Conservation (phyloP, 2,329 filamentous ascomycete genomes). For the Nothophaeocryptopus gaeumannii region DNA sequence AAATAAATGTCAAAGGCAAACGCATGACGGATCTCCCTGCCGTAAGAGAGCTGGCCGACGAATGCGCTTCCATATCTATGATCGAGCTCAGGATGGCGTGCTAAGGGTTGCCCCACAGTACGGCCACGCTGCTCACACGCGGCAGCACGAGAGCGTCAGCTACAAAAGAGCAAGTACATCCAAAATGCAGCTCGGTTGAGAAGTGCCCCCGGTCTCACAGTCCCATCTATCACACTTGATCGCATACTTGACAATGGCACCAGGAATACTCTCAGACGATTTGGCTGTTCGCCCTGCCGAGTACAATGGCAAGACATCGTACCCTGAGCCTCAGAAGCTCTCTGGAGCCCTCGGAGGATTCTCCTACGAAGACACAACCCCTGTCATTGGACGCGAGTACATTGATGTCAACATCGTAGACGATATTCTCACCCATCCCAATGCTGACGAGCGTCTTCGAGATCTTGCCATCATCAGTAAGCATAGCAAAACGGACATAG, state of each 20-base stretch:
- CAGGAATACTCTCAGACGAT: conserved; percentile 18
- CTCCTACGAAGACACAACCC: conserved; percentile 59
- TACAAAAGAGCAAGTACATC: too few relatives aligned
- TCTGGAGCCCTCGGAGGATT: conserved; percentile 44
- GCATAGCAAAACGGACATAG: background rate
- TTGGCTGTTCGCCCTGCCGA: conserved; percentile 1
- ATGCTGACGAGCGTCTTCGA: conserved; percentile 19
- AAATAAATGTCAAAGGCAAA: too few relatives aligned
- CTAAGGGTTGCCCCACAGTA: too few relatives aligned
- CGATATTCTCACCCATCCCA: conserved; percentile 54
- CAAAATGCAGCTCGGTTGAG: too few relatives aligned
- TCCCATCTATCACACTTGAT: too few relatives aligned
- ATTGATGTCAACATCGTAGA: conserved; percentile 59
- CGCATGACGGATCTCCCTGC: too few relatives aligned
- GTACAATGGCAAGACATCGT: conserved; percentile 5
- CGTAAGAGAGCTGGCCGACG: too few relatives aligned
- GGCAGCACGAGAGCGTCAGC: too few relatives aligned
- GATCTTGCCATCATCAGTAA: conserved; percentile 21
- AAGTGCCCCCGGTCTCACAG: too few relatives aligned
- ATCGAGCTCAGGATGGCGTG: too few relatives aligned
- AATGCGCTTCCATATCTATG: too few relatives aligned
- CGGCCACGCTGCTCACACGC: too few relatives aligned
- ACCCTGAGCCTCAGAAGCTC: conserved; percentile 45
- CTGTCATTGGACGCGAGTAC: conserved; percentile 62
- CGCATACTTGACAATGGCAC: conserved; percentile 11